A percentile compares a stretch with the other conserved stretches of the same genome.
Conservation (phyloP, 2,329 filamentous ascomycete species). For the Fusarium longipes region DNA sequence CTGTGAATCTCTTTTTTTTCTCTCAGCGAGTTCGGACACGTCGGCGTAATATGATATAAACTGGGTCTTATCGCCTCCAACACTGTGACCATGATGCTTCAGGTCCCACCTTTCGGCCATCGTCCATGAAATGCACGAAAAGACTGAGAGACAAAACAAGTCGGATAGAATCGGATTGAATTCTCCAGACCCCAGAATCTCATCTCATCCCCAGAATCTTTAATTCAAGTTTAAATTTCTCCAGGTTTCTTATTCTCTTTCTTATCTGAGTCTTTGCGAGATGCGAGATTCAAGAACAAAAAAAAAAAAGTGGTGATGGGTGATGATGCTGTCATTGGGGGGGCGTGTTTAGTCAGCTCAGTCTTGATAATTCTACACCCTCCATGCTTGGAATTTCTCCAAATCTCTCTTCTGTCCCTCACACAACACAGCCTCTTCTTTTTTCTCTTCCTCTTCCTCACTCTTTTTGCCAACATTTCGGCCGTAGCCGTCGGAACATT, state of each 20-base stretch:
- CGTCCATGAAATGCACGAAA: too few relatives aligned
- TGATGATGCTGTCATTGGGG: slow-evolving; percentile 20
- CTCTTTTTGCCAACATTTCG: slow-evolving; percentile 33
- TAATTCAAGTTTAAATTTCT: slow-evolving; percentile 32
- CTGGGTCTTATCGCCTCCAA: slow-evolving; percentile 17
- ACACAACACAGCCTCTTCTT: slow-evolving; percentile 13
- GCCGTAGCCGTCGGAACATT: slow-evolving; percentile 36
- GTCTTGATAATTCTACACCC: slow-evolving; percentile 5
- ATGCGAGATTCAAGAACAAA: neutral
- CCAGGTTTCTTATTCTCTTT: slow-evolving; percentile 20
- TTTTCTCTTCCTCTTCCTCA: neutral
- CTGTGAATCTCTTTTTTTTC: neutral
- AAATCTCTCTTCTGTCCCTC: slow-evolving; percentile 15
- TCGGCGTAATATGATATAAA: slow-evolving; percentile 31
- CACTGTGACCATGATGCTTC: slow-evolving; percentile 26
- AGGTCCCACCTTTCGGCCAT: slow-evolving; percentile 33
- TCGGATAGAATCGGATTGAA: slow-evolving; percentile 14
- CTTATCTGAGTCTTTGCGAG: neutral
- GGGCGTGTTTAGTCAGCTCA: neutral
- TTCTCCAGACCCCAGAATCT: slow-evolving; percentile 38
- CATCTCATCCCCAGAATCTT: slow-evolving; percentile 13
- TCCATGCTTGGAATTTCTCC: slow-evolving; percentile 32
- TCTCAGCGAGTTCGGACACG: slow-evolving; percentile 18
- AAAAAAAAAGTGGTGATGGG: neutral
- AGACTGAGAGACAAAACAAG: slow-evolving; percentile 10